Percentiles rank a stretch among this genome's conserved stretches.
These are phyloP conservation scores for Termitomyces sp. DNA, from an alignment of 768 basidiomycete species.

Conservation along the genomic window DNA sequence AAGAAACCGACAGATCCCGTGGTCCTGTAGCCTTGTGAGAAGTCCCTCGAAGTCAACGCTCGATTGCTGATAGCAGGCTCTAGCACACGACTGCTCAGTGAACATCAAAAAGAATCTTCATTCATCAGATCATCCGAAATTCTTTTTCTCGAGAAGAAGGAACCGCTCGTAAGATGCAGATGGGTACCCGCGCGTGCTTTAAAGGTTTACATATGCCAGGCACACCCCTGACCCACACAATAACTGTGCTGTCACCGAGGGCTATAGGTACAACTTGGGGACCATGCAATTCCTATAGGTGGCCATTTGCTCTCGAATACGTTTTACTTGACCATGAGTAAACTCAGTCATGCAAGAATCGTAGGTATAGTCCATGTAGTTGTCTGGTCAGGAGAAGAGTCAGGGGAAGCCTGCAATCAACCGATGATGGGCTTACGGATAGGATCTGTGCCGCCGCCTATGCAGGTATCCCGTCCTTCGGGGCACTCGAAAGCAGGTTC, in stretches of 20 bases:
- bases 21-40: not conserved
- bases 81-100: not conserved
- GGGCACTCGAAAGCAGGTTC: conserved; percentile 38
- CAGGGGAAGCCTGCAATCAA: not conserved
- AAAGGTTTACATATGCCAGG: not conserved
- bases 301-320: conserved; percentile 27
- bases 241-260: not conserved
- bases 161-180: not conserved
- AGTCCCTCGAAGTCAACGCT: not conserved
- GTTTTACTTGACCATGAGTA: conserved; percentile 38
- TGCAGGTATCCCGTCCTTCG: conserved; percentile 30
- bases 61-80: not conserved
- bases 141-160: not conserved
- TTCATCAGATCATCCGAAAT: not conserved
- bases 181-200: not conserved
- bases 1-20: not conserved
- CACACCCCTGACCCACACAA: not conserved
- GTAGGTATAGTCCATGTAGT: conserved; percentile 51
- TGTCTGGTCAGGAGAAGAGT: conserved; percentile 21
- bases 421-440: conserved; percentile 26
- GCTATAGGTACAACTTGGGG: not conserved
- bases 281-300: not conserved
- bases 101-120: not conserved
- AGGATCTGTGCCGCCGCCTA: conserved; percentile 36
- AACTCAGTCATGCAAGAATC: conserved; percentile 48